Percentiles rank a stretch among this genome's conserved stretches.
These are phyloP conservation scores for Passiflora organensis DNA, from an alignment of 345 rosid genomes.

Conservation along the genomic window DNA sequence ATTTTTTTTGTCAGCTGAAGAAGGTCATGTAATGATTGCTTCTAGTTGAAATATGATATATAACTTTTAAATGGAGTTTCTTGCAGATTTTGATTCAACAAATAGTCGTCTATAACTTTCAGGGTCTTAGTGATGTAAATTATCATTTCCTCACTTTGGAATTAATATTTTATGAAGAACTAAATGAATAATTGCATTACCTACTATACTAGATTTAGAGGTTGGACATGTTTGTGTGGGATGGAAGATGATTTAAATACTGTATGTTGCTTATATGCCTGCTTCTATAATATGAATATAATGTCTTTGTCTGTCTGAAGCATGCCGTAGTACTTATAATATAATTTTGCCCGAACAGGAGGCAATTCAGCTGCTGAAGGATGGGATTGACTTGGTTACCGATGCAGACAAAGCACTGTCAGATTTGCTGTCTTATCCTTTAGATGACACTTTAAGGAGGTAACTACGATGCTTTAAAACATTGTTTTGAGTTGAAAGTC, in stretches of 20 bases:
- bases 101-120: too few species aligned
- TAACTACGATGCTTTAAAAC: slow-evolving; percentile 5
- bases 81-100: too few species aligned
- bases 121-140: too few species aligned
- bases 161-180: too few species aligned
- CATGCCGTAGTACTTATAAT: not conserved
- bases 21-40: not conserved
- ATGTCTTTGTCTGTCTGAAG: not conserved
- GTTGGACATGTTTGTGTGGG: not conserved
- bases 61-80: too few species aligned
- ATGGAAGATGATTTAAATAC: not conserved
- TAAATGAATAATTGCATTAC: too few species aligned
- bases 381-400: slow-evolving; percentile 87
- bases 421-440: slow-evolving; percentile 80
- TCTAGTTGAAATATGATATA: too few species aligned
- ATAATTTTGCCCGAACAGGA: slow-evolving; percentile 48
- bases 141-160: too few species aligned
- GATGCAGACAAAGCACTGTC: slow-evolving; percentile 80
- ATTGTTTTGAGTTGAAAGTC: not conserved
- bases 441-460: slow-evolving; percentile 62
- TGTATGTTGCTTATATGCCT: not conserved
- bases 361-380: slow-evolving; percentile 80
- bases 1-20: not conserved
- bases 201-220: not conserved
- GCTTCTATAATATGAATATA: not conserved